Evolutionary conservation across 1,139 yeast species (phyloP).

Genomic region (Lodderomyces margitis): DNA sequence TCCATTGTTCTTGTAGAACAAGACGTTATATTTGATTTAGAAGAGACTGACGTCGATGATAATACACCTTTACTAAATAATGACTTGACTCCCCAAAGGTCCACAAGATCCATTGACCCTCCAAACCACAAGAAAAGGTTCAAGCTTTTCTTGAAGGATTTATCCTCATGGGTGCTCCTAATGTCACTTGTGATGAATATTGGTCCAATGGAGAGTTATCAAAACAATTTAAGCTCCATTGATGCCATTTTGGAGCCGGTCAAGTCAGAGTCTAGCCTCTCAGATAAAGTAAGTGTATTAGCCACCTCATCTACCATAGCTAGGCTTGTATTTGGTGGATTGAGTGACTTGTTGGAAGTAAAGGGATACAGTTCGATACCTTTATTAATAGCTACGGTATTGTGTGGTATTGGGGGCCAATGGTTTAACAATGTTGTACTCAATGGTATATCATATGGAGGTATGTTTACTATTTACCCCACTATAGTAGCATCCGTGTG

Average conservation of each 20-base stretch:
- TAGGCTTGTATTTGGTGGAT: slow-evolving; percentile 63
- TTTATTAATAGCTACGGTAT: slow-evolving; percentile 40
- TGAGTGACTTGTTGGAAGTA: slow-evolving; percentile 48
- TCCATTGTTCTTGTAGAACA: slow-evolving; percentile 63
- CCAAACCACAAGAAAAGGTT: slow-evolving; percentile 50
- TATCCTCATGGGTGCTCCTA: slow-evolving; percentile 63
- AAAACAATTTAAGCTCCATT: slow-evolving; percentile 78
- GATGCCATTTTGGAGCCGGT: slow-evolving; percentile 19
- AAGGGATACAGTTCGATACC: slow-evolving; percentile 38
- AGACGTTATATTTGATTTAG: slow-evolving; percentile 42
- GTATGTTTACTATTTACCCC: slow-evolving; percentile 81
- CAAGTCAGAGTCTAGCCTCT: slow-evolving; percentile 44
- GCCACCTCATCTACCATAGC: slow-evolving; percentile 41
- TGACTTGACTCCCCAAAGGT: slow-evolving; percentile 18
- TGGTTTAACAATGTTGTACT: slow-evolving; percentile 35
- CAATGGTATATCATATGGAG: slow-evolving; percentile 78
- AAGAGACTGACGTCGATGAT: slow-evolving; percentile 8
- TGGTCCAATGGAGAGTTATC: slow-evolving; percentile 87
- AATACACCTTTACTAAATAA: slow-evolving; percentile 11
- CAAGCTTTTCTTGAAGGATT: slow-evolving; percentile 54
- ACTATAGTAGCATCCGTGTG: slow-evolving; percentile 78
- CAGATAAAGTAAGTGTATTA: slow-evolving; percentile 44
- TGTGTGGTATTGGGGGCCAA: slow-evolving; percentile 48
- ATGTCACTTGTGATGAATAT: slow-evolving; percentile 63
- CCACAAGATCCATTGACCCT: slow-evolving; percentile 35